phyloP scores from a whole-genome alignment of 306 rosid species.

The Boehmeria nivea region DNA sequence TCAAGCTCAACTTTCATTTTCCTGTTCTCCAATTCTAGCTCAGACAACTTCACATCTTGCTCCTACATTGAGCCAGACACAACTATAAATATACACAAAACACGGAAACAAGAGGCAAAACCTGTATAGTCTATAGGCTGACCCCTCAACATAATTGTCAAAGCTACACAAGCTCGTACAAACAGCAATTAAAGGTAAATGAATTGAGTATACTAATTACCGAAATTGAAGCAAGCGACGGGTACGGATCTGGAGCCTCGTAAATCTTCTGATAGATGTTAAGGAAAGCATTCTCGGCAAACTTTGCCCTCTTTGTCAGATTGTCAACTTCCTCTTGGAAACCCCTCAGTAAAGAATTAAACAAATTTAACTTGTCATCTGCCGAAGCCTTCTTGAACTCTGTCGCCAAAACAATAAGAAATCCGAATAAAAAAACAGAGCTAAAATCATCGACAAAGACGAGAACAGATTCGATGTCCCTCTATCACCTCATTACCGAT shows the following conservation, averaged over 20 bases:
- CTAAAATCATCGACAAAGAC: no score
- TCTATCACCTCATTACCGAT: not conserved
- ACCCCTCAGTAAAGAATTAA: slow-evolving; percentile 73
- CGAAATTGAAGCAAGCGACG: slow-evolving; percentile 80
- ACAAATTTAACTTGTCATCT: slow-evolving; percentile 70
- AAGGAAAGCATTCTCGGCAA: slow-evolving; percentile 97
- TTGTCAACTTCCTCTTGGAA: slow-evolving; percentile 98
- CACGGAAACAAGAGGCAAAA: slow-evolving; percentile 12
- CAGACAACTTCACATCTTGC: slow-evolving; percentile 83
- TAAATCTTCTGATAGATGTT: slow-evolving; percentile 89
- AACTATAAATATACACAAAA: not conserved
- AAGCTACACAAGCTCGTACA: no score
- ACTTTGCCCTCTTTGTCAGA: slow-evolving; percentile 88
- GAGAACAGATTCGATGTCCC: no score
- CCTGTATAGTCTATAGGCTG: no score
- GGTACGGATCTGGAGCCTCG: slow-evolving; percentile 99
- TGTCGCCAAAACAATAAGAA: slow-evolving; percentile 8
- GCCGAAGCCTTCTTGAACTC: slow-evolving; percentile 83
- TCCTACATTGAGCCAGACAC: slow-evolving; percentile 47
- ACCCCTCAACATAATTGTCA: no score
- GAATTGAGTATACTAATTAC: slow-evolving; percentile 45
- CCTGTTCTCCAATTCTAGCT: slow-evolving; percentile 83
- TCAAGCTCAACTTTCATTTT: slow-evolving; percentile 99
- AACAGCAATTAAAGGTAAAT: slow-evolving; percentile 8
- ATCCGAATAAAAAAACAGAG: not conserved